phyloP scores from a whole-genome alignment of 2,329 filamentous ascomycete genomes.

The Falciphora oryzae region DNA sequence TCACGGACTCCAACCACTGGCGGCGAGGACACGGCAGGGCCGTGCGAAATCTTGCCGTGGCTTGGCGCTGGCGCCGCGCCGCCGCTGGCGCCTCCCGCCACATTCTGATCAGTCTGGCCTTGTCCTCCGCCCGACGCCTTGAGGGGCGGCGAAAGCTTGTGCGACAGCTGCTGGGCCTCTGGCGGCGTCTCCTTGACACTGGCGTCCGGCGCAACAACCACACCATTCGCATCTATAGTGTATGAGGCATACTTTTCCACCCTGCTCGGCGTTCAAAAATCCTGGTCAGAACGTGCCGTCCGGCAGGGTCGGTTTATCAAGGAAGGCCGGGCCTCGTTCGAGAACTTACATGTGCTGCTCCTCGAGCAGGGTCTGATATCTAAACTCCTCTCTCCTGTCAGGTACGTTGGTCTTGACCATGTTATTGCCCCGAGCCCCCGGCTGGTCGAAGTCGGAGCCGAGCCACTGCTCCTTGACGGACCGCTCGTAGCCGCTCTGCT shows the following conservation, averaged over 20 bases:
- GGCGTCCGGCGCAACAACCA: conserved; percentile 8
- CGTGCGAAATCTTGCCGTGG: neutral
- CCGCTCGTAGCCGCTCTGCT: conserved; percentile 89
- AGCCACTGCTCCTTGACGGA: conserved; percentile 89
- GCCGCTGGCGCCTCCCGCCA: neutral
- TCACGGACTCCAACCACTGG: neutral
- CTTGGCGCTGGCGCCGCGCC: neutral
- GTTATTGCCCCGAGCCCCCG: conserved; percentile 78
- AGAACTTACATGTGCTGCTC: conserved; percentile 74
- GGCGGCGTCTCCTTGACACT: neutral
- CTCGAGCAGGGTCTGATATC: conserved; percentile 77
- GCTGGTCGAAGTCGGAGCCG: conserved; percentile 68
- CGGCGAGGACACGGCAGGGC: neutral
- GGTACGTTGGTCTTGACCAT: conserved; percentile 97
- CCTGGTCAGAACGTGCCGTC: neutral
- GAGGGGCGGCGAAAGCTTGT: neutral
- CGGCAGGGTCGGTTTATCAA: neutral
- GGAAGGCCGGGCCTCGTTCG: neutral
- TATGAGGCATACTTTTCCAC: conserved; percentile 3
- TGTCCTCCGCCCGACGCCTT: too few relatives aligned
- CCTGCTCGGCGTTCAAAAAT: neutral
- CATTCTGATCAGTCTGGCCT: neutral
- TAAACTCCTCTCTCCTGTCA: conserved; percentile 83
- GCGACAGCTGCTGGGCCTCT: neutral
- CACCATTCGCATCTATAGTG: neutral